Conservation (phyloP, 2,329 filamentous ascomycete genomes). For the Penicillium crustosum region DNA sequence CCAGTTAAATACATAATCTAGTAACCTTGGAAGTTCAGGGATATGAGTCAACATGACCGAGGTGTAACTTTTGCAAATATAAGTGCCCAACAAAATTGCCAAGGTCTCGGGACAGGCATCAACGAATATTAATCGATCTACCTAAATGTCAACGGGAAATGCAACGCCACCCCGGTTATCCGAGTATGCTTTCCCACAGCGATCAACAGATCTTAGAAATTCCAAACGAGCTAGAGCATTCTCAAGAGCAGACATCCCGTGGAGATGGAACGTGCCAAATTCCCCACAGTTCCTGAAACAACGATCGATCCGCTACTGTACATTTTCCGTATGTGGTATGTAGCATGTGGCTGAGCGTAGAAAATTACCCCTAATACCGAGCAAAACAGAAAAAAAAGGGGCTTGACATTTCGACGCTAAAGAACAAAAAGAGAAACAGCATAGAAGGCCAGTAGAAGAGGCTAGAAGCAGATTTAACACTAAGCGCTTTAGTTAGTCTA, state of each 20-base stretch:
- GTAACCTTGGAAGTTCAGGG: not conserved
- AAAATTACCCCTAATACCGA: constrained; percentile 4
- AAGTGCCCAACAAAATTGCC: not conserved
- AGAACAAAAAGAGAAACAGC: constrained; percentile 5
- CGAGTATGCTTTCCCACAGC: not conserved
- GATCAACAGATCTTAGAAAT: not conserved
- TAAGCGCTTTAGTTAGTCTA: not conserved
- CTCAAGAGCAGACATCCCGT: constrained; percentile 5
- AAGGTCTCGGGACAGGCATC: not conserved
- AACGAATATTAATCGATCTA: not conserved
- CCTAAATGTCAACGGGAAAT: not conserved
- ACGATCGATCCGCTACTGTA: constrained; percentile 12
- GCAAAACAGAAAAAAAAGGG: constrained; percentile 12
- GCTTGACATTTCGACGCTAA: not conserved
- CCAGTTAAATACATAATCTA: not conserved
- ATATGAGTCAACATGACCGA: not conserved
- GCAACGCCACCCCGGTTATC: constrained; percentile 1
- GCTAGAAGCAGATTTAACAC: constrained; percentile 5
- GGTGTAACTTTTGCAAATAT: not conserved
- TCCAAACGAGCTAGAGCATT: not conserved
- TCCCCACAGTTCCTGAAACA: constrained; percentile 28
- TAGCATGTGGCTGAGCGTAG: constrained; percentile 22
- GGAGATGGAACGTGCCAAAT: constrained; percentile 15
- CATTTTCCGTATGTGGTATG: not conserved
- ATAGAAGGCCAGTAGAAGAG: constrained; percentile 6